Evolutionary conservation across 768 basidiomycete species (phyloP), one percentile per base, ranked within the genome.

Genomic region (Pilatotrama ljubarskyi): DNA sequence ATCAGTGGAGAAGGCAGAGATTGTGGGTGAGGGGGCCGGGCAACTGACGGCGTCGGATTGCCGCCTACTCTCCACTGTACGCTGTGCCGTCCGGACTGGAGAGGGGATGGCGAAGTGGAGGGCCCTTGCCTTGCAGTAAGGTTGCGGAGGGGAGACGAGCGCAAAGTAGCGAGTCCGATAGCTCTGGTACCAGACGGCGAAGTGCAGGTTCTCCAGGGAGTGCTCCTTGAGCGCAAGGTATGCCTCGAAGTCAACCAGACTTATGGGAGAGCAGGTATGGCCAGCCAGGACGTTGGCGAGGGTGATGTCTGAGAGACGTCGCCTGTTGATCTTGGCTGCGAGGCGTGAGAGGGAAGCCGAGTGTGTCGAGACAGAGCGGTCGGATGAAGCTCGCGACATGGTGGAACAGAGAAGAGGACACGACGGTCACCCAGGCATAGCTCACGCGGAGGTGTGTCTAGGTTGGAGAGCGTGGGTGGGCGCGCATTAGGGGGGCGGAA

Each of bases 191-290:
- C 73, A 74, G 37, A 73, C 64, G 24, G 67, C 61, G 55, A 74
- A 74, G 26, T 72, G 72, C 18, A 74, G 64, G 47, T 70, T 70
- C 66, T 73, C 70, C 17, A 68, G 44, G 13, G 68, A 63, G 61
- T 69, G 63, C 52, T 72, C 69, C 66, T 69, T 51, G 55, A 65
- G 63, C 11, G 54, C 51, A 22, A 73, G 61, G 48, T 69, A 72
- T 3, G 63, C 53, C 55, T 73, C 72, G 55, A 73, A 73, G 61
- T 68, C 64, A 9, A 51, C 14, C 26, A 77, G 63, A 52, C 76
- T 76, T 60, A 78, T 75, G 13, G 77, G 77, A 44, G 70, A 51
- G 62, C 76, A 78, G 14, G 77, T 78, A 37, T 75, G 71, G 5
- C 77, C 77, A 32, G 76, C 66, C 5, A 79, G 65, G 48, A 79